Percentiles rank a stretch among this genome's conserved stretches.
phyloP scores from a whole-genome alignment of 495 filamentous ascomycete species.

The Beverwykella pulmonaria region DNA sequence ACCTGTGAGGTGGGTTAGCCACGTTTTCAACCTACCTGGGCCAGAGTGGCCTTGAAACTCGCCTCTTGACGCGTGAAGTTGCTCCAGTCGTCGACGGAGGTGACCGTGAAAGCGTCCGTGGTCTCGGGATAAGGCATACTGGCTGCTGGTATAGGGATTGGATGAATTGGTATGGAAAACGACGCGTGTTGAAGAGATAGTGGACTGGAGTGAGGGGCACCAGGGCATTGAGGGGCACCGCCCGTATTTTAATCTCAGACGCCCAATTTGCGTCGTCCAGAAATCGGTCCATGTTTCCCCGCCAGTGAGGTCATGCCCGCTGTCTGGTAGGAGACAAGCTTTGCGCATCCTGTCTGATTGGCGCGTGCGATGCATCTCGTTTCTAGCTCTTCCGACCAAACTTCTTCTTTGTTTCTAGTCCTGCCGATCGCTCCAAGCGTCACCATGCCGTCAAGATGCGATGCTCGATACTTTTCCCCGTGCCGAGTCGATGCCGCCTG shows the following conservation, averaged over 20 bases:
- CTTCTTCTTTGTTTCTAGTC: conserved; percentile 10
- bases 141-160: not conserved
- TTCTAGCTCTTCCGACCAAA: not conserved
- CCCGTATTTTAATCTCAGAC: conserved; percentile 7
- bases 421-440: conserved; percentile 1
- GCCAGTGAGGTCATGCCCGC: conserved; percentile 34
- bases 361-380: not conserved
- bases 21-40: not conserved
- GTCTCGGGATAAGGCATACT: conserved; percentile 79
- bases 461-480: not conserved
- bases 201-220: conserved; percentile 3
- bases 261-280: conserved; percentile 4
- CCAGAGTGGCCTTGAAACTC: conserved; percentile 26
- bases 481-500: not conserved
- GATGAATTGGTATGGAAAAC: not conserved
- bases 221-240: conserved; percentile 31
- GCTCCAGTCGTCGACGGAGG: conserved; percentile 61
- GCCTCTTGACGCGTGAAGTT: conserved; percentile 68
- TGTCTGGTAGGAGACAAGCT: conserved; percentile 8
- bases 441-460: conserved; percentile 10
- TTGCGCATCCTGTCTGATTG: conserved; percentile 19
- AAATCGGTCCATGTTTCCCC: conserved; percentile 24
- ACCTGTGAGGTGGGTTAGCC: conserved; percentile 52
- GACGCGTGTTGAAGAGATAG: not conserved
- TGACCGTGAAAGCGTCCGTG: conserved; percentile 73